phyloP scores from a whole-genome alignment of 208 protist species.

The Wallacemonas sp. region DNA sequence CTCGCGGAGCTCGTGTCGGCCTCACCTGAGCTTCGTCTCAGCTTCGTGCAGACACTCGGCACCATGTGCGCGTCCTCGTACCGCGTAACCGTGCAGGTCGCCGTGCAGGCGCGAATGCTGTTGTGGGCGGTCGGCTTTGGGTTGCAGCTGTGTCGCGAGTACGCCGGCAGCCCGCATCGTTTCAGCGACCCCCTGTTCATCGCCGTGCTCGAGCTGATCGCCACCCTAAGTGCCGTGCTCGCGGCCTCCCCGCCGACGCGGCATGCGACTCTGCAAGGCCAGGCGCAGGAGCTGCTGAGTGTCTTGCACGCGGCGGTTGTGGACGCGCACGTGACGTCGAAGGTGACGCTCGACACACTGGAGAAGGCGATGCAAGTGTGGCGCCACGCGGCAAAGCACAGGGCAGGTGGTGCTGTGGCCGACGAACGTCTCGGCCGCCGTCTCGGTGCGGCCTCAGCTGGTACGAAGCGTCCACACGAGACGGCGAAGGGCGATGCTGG shows the following conservation, averaged over 20 bases:
- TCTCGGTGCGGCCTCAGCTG: neutral
- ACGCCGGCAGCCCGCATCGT: conserved; percentile 32
- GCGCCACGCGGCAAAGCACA: too few species aligned
- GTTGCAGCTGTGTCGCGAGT: conserved; percentile 61
- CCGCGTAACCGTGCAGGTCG: conserved; percentile 42
- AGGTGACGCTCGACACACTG: conserved; percentile 32
- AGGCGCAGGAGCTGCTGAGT: conserved; percentile 17
- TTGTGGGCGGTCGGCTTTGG: conserved; percentile 63
- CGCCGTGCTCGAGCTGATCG: conserved; percentile 22
- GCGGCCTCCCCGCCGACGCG: neutral
- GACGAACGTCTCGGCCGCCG: neutral
- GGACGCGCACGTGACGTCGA: conserved; percentile 35
- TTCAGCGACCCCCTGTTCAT: conserved; percentile 69
- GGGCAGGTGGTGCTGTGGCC: too few species aligned
- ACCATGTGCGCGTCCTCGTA: conserved; percentile 48
- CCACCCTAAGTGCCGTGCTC: conserved; percentile 3
- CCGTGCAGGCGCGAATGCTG: conserved; percentile 44
- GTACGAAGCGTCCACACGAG: neutral
- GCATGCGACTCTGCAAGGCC: neutral
- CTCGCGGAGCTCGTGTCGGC: conserved; percentile 61
- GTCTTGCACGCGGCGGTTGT: conserved; percentile 24
- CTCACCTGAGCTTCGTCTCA: conserved; percentile 44
- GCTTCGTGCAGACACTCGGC: conserved; percentile 38
- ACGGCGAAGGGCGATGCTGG: too few species aligned
- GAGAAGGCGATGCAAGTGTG: conserved; percentile 8